Evolutionary conservation across 345 rosid species (phyloP).

Genomic region (Aquilaria sinensis): DNA sequence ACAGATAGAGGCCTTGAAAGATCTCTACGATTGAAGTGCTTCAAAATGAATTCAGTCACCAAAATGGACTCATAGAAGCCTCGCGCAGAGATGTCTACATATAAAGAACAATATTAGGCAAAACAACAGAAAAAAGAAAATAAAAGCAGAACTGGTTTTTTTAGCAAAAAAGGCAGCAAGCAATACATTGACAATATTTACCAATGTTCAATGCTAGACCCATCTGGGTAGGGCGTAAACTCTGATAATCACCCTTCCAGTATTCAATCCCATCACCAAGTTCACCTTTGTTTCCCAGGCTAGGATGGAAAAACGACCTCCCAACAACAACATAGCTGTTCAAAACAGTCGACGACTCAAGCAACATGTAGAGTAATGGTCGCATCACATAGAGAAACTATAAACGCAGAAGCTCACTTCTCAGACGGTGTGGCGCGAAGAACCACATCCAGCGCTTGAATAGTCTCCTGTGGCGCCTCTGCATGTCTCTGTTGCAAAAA

Average conservation of each 20-base stretch:
- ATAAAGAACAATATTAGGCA: background rate
- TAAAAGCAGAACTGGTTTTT: background rate
- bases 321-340: constrained; percentile 26
- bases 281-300: constrained; percentile 18
- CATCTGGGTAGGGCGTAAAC: constrained; percentile 42
- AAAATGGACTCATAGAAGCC: constrained; percentile 32
- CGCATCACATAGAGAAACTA: background rate
- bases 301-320: constrained; percentile 29
- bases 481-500: constrained; percentile 31
- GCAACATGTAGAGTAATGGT: background rate
- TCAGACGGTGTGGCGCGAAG: constrained; percentile 27
- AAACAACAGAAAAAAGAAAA: background rate
- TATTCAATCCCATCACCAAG: constrained; percentile 32
- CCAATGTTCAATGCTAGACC: constrained; percentile 41
- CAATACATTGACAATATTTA: constrained; percentile 1
- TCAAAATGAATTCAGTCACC: constrained; percentile 34
- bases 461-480: constrained; percentile 32
- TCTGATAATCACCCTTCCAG: constrained; percentile 43
- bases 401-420: constrained; percentile 9
- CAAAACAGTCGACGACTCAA: background rate
- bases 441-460: constrained; percentile 30
- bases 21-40: constrained; percentile 28
- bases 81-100: constrained; percentile 29
- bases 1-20: constrained; percentile 33
- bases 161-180: background rate